These are phyloP conservation scores for Colletotrichum viniferum DNA, from an alignment of 2,329 filamentous ascomycete species.

Conservation along the genomic window DNA sequence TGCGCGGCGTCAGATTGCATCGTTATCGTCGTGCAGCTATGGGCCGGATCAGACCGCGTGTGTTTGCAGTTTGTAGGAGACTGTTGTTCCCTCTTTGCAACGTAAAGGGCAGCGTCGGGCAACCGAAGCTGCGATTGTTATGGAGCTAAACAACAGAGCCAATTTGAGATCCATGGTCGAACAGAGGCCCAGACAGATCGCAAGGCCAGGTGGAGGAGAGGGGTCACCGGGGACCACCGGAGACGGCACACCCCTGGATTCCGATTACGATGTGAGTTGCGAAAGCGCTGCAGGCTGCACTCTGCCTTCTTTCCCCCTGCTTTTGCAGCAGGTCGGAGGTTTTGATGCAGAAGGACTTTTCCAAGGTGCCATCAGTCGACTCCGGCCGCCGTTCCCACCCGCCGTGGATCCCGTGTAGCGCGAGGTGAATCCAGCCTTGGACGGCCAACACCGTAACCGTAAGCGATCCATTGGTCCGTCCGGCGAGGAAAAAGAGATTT, in stretches of 20 bases:
- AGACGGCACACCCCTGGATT: not conserved
- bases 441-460: not conserved
- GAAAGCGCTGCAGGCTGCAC: not conserved
- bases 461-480: not conserved
- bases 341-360: constrained; percentile 8
- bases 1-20: not conserved
- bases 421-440: not conserved
- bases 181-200: constrained; percentile 7
- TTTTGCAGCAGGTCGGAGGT: constrained; percentile 3
- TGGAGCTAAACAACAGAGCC: not conserved
- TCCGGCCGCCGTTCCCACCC: not conserved
- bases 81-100: not conserved
- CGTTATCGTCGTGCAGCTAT: constrained; percentile 10
- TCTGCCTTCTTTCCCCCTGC: constrained; percentile 4
- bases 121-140: not conserved
- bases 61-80: not conserved
- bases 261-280: not conserved
- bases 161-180: constrained; percentile 17
- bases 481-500: not conserved
- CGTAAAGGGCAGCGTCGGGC: not conserved
- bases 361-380: constrained; percentile 1
- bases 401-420: not conserved
- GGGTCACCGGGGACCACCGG: constrained; percentile 12
- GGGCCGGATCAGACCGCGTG: not conserved
- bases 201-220: not conserved